Evolutionary conservation across 2,329 filamentous ascomycete species (phyloP), one percentile per base, ranked within the genome.

Genomic region (Amylocarpus encephaloides): DNA sequence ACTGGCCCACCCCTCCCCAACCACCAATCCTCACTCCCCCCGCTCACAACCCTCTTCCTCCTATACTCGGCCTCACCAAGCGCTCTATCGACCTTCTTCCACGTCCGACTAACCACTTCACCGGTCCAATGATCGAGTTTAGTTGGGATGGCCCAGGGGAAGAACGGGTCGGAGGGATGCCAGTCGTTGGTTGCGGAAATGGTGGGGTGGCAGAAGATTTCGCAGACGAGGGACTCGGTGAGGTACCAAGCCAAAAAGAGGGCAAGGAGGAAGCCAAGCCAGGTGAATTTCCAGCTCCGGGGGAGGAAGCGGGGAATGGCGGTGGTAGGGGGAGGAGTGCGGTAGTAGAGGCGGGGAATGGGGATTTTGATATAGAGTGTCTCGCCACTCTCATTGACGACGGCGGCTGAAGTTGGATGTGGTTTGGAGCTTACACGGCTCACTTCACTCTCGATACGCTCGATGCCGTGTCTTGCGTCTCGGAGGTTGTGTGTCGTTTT

Each of bases 91-190:
- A 58, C 13, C 2, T 5, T 22, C 7, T 49, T 35, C 29, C 32
- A 48, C 1, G 41, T 30, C 10, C 46, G 15, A 36, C 58, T 58
- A n/a, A 52, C 48, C 11, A 58, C 43, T 16, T 54, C 40, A 2
- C 62, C 62, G 7, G 70, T 62, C 79, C 79, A 83, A 58, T 83
- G 73, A 61, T 84, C 80, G 11, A 83, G 60, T 67, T 83, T 83
- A 50, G 80, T 74, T 2, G 80, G 80, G 41, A 83, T 70, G 1
- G 79, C 77, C 35, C 70, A 71, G n/a, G 79, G 80, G 64, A 80
- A 83, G 22, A 73, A 73, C 0, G 80, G 80, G 61, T 83, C 80
- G 41, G 77, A 71, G 10, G 73, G 71, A 26, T 74, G 75, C 77
- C 77, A 83, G 33, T 73, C 69, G 61, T 67, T 42, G 51, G 63